phyloP scores from a whole-genome alignment of 495 filamentous ascomycete genomes.

The Xylaria bambusicola region DNA sequence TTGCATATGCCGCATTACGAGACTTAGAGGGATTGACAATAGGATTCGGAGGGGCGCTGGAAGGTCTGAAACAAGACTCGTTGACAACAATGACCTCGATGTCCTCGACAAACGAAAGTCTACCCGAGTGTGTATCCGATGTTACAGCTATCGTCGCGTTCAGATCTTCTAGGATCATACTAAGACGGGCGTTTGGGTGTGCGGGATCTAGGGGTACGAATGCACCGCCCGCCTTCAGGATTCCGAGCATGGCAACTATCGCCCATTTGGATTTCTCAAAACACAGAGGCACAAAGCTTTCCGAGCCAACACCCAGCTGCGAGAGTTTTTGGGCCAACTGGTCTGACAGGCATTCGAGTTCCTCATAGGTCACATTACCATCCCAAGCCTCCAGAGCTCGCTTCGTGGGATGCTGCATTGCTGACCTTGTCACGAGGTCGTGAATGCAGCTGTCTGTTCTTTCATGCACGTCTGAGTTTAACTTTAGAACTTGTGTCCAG shows the following conservation, averaged over 20 bases:
- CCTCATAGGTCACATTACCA: conserved; percentile 50
- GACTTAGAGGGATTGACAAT: neutral
- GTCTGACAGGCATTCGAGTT: conserved; percentile 50
- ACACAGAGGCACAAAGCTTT: conserved; percentile 43
- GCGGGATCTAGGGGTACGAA: conserved; percentile 43
- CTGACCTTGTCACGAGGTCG: too few relatives aligned
- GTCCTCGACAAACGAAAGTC: neutral
- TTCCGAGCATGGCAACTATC: conserved; percentile 47
- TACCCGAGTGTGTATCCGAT: neutral
- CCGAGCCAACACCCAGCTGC: conserved; percentile 30
- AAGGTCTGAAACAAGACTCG: neutral
- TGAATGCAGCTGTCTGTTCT: too few relatives aligned
- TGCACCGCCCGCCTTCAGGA: conserved; percentile 48
- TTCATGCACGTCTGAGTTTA: too few relatives aligned
- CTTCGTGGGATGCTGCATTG: too few relatives aligned
- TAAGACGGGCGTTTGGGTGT: neutral
- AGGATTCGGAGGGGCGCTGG: neutral
- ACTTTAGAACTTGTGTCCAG: too few relatives aligned
- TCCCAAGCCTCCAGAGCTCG: conserved; percentile 52
- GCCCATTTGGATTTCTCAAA: conserved; percentile 52
- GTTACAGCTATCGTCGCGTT: neutral
- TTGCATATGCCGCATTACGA: conserved; percentile 13
- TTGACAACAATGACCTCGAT: neutral
- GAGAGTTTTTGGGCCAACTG: conserved; percentile 41
- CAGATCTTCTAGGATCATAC: neutral